Evolutionary conservation across 2,329 filamentous ascomycete species (phyloP).

Genomic region (Trichoderma lentiforme): DNA sequence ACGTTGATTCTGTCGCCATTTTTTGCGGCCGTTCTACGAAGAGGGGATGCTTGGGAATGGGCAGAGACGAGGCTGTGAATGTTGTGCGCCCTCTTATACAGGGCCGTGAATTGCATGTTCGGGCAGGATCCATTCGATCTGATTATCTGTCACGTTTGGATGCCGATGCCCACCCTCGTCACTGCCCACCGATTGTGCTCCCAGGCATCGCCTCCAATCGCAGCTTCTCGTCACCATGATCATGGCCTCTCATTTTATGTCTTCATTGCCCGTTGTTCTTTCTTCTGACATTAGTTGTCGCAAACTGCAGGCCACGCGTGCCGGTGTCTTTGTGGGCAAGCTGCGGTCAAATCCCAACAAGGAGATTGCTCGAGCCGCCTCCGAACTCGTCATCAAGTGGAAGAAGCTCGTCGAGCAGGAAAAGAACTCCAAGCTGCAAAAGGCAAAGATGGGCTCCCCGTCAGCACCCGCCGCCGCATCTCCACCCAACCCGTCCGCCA

Average conservation of each 20-base stretch:
- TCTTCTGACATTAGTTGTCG: constrained; percentile 5
- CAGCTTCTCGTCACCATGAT: neutral
- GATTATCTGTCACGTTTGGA: constrained; percentile 6
- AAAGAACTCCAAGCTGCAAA: constrained; percentile 49
- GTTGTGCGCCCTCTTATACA: neutral
- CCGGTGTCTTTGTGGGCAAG: constrained; percentile 86
- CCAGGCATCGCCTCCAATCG: neutral
- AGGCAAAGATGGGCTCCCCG: constrained; percentile 35
- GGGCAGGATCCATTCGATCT: neutral
- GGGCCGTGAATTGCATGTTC: neutral
- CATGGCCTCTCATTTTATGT: neutral
- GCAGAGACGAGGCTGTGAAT: neutral
- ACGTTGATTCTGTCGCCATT: constrained; percentile 22
- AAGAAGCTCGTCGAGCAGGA: constrained; percentile 70
- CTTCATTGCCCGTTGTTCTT: neutral
- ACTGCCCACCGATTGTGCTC: neutral
- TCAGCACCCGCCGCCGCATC: constrained; percentile 38
- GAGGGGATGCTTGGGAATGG: neutral
- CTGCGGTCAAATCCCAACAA: constrained; percentile 73
- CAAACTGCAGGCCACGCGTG: constrained; percentile 66
- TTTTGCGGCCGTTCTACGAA: neutral
- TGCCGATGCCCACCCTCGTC: neutral
- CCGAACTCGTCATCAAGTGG: constrained; percentile 85
- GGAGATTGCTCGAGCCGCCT: constrained; percentile 72
- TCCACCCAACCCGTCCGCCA: constrained; percentile 53